These are phyloP conservation scores for Sparassis latifolia DNA, from an alignment of 1,284 basidiomycete genomes.

Conservation along the genomic window DNA sequence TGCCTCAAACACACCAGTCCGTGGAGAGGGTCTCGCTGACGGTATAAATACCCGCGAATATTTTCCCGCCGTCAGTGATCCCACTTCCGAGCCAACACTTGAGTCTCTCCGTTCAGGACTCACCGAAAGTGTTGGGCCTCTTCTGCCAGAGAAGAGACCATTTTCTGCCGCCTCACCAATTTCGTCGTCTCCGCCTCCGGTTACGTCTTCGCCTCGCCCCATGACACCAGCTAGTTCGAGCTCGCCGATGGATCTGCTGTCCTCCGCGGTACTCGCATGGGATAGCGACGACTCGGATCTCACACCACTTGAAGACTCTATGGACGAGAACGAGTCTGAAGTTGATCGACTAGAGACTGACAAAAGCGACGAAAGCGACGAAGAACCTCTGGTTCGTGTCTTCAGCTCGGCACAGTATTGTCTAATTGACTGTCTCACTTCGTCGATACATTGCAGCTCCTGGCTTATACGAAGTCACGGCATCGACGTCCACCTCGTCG, in stretches of 20 bases:
- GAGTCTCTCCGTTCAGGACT: neutral
- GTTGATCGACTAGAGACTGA: slow-evolving; percentile 3
- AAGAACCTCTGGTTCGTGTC: slow-evolving; percentile 3
- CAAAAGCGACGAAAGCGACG: slow-evolving; percentile 1
- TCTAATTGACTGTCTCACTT: neutral
- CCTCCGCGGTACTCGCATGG: slow-evolving; percentile 7
- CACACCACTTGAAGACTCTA: slow-evolving; percentile 15
- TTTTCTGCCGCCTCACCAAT: neutral
- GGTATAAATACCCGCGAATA: neutral
- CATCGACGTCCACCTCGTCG: neutral
- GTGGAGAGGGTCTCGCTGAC: neutral
- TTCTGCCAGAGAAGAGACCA: neutral
- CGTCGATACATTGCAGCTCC: neutral
- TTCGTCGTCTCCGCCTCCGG: neutral
- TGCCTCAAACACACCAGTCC: neutral
- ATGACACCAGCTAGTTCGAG: neutral
- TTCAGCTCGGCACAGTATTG: neutral
- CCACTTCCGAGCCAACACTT: neutral
- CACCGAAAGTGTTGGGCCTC: neutral
- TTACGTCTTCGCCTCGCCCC: neutral
- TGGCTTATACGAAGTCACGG: neutral
- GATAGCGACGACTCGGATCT: slow-evolving; percentile 19
- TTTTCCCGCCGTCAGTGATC: neutral
- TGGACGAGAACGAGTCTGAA: slow-evolving; percentile 16
- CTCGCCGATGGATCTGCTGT: neutral